Evolutionary conservation across 2,329 filamentous ascomycete species (phyloP).

Genomic region (Alternaria angustiovoidea): DNA sequence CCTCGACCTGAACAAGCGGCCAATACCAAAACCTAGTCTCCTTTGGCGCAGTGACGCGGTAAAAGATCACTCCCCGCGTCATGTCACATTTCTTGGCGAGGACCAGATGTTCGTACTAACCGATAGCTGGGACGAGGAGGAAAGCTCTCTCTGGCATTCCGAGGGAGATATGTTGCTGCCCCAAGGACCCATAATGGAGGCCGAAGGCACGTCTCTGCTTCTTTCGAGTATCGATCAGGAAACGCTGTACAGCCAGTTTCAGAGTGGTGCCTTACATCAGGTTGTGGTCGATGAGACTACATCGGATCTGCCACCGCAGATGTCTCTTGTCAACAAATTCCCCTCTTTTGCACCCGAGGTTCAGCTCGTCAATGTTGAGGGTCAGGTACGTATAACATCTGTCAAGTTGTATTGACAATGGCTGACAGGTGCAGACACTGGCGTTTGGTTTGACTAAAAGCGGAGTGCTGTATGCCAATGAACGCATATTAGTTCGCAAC

Average conservation of each 20-base stretch:
- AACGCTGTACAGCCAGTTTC: conserved; percentile 33
- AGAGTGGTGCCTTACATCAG: conserved; percentile 33
- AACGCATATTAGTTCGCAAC: conserved; percentile 77
- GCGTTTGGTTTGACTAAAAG: conserved; percentile 74
- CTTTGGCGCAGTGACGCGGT: conserved; percentile 45
- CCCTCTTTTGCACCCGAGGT: conserved; percentile 40
- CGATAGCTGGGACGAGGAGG: conserved; percentile 44
- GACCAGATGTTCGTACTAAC: conserved; percentile 48
- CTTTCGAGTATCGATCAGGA: conserved; percentile 31
- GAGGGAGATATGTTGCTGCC: conserved; percentile 28
- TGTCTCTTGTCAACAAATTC: conserved; percentile 30
- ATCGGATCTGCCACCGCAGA: conserved; percentile 26
- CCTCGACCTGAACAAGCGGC: conserved; percentile 70
- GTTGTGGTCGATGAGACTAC: conserved; percentile 18
- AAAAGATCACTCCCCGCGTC: conserved; percentile 47
- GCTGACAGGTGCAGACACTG: conserved; percentile 50
- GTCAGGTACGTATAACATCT: conserved; percentile 28
- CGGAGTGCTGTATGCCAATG: conserved; percentile 81
- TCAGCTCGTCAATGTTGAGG: conserved; percentile 31
- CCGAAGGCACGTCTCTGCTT: conserved; percentile 34
- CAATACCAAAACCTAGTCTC: conserved; percentile 55
- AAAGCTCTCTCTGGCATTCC: conserved; percentile 40
- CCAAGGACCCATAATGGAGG: conserved; percentile 34
- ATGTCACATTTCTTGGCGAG: conserved; percentile 58
- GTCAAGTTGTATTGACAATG: conserved; percentile 17